Percentiles rank a stretch among this genome's conserved stretches.
These are phyloP conservation scores for Clitoria ternatea DNA, from an alignment of 306 rosid genomes.

Conservation along the genomic window DNA sequence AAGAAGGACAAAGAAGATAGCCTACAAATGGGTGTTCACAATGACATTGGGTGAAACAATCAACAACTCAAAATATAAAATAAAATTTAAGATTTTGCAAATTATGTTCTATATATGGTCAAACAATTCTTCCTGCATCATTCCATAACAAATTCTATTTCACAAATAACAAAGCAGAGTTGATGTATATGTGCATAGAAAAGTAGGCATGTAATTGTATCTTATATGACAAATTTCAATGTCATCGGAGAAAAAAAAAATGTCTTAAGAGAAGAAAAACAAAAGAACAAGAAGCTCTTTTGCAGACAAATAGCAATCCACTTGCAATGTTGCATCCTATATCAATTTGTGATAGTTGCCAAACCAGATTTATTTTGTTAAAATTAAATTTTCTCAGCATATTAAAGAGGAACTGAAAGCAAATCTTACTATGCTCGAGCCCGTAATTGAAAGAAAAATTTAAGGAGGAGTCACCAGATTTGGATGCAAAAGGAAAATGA, in stretches of 20 bases:
- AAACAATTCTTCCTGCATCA: not conserved
- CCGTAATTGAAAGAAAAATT: too few species aligned
- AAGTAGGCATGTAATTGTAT: not conserved
- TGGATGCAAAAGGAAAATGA: not conserved
- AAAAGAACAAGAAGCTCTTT: not conserved
- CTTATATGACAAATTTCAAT: not conserved
- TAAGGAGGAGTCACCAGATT: not conserved
- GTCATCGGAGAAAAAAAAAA: not conserved
- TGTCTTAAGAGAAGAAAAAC: not conserved
- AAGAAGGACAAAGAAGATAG: constrained; percentile 50
- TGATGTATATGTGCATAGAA: not conserved
- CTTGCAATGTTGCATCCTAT: not conserved
- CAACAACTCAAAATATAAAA: not conserved
- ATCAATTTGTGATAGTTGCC: not conserved
- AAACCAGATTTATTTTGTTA: not conserved
- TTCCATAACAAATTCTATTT: not conserved
- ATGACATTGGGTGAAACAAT: not conserved
- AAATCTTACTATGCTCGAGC: too few species aligned
- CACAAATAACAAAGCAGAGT: not conserved
- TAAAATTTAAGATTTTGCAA: not conserved
- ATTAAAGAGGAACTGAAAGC: too few species aligned
- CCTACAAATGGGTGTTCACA: constrained; percentile 41
- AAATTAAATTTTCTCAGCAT: not conserved
- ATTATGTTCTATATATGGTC: not conserved
- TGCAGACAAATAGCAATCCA: not conserved